Evolutionary conservation across 164 flowering plant species (phyloP), one percentile per base, ranked within the genome.

Genomic region (Buxus sempervirens): DNA sequence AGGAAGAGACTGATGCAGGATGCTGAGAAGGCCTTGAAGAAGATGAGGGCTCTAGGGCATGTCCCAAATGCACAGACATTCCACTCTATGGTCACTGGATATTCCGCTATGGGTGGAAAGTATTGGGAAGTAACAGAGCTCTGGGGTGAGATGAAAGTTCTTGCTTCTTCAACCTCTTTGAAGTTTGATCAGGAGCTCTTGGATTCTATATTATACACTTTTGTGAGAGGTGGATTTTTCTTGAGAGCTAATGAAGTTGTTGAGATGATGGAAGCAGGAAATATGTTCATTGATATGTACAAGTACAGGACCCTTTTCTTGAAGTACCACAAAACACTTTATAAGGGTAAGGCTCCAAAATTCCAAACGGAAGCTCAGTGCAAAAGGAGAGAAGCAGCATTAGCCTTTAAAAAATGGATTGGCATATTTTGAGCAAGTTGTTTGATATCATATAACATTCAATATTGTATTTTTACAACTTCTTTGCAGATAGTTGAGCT

Each of bases 121-220:
- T 90, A 96, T 70, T 16, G 67, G 16, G 98, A 92, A 83, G 96
- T 92, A 28, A 80, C 97, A 2, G 97, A 90, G 70, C 75, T 95
- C 25, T 92, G 98, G 98, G 99, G 96, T 38, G 98, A 90, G 78
- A 95, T 95, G 99, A 95, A 95, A 79, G 77, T 79, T 56, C 69
- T 86, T 74, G 84, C 90, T 66, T 72, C 74, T 69, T 67, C 89
- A 26, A 70, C 82, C 56, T 67, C 85, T 38, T 82, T 93, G 84
- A 89, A 83, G 77, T 91, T 96, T 77, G 98, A 96, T 67, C 92
- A 89, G 71, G 98, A 96, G 70, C 87, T 96, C 45, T 73, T 96
- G 73, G 99, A 96, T 77, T 81, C 98, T 41, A 77, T 93, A 36
- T 86, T 96, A 49, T 96, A 87, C 73, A 85, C 87, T 55, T 96